Evolutionary conservation across 306 rosid genomes (phyloP), one percentile per base, ranked within the genome.

Genomic region (Lotus japonicus): DNA sequence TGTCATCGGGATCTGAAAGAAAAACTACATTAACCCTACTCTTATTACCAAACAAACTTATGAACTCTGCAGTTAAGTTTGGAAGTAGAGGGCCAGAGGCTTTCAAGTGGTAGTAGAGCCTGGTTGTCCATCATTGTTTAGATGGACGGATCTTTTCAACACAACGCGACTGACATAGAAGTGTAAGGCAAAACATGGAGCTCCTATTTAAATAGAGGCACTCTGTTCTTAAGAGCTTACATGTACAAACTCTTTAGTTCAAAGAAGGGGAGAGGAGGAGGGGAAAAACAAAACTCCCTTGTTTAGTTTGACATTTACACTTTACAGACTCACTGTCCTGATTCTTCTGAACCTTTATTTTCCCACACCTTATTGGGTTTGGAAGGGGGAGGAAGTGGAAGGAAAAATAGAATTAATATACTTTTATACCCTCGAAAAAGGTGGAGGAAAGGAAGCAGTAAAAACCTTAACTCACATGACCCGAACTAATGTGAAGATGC

Each of bases 1-100:
- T 19, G 99, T 95, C 99, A 95, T 90, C 17, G 99, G 99, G 74
- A 95, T 82, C 99, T 95, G 89, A 57, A 77, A 73, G 28, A 56
- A 41, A 12, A 77, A 49, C 48, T 19, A 14, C 26, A 71, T 79
- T 57, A 60, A 52, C 6, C 46, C 42, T 3, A 5, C 15, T 39
- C 46, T 50, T 8, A 7, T 39, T 9, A 49, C 58, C 16, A 23
- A 57, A 71, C 51, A 23, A 57, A 58, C 18, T 11, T n/a, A 58
- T 23, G 41, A 49, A 58, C 41, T 43, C 11, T 51, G 31, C 16
- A 44, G 21, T 10, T 10, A 39, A 38, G 12, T 7, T 52, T 53
- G 5, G 21, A 58, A 58, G 74, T 14, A 59, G 51, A 67, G 23
- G 15, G 58, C 33, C 11, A 52, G 15, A 62, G 7, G 38, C 16